Base-by-base conservation (phyloP, 2,329 filamentous ascomycete species). In the Dactylonectria macrodidyma region DNA sequence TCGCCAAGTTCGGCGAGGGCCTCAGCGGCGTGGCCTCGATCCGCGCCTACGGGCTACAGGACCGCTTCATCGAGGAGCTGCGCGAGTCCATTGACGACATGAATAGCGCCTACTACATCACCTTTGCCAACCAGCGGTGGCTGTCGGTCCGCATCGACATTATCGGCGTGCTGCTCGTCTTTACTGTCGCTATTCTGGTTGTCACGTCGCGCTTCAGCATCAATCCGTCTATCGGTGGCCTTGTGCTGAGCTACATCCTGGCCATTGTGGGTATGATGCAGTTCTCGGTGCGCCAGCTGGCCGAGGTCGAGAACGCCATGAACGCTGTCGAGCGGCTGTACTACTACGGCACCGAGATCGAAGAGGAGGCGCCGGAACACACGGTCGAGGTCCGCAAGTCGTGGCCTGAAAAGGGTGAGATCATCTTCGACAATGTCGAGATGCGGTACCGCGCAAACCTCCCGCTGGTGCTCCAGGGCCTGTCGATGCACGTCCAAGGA, bases 251-350 rank as follows among this genome's bases (percentile, higher is more conserved):
- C 54, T 98, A 98, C 81, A 97, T 98, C 77, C 87, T 99, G 19
- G 89, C 92, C 14, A 97, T 98, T 76, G 95, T 97, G 19, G 94
- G 97, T 80, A 95, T 98, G 92, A 92, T 98, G 71, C 95, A 98
- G 78, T 98, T 98, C 81, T 95, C 94, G 1, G 94, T 98, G 19
- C 90, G 96, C 19, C 95, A 98, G 81, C 87, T 98, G 8, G 95
- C 95, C 30, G 95, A 98, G 80, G 94, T 98, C 9, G 95, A 98
- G 81, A 98, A 98, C 82, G 94, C 95, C 78, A 98, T 98, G 95
- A 98, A 98, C 79, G 92, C 95, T 0, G 96, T 97, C 0, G 95
- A 98, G 82, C 92, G 96, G 57, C 86, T 98, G 38, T 91, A 95
- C 78, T 94, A 97, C 83, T 98, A 98, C 79, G 95, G 94, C 62